phyloP scores from a whole-genome alignment of 768 basidiomycete genomes.

The Auricularia cornea region DNA sequence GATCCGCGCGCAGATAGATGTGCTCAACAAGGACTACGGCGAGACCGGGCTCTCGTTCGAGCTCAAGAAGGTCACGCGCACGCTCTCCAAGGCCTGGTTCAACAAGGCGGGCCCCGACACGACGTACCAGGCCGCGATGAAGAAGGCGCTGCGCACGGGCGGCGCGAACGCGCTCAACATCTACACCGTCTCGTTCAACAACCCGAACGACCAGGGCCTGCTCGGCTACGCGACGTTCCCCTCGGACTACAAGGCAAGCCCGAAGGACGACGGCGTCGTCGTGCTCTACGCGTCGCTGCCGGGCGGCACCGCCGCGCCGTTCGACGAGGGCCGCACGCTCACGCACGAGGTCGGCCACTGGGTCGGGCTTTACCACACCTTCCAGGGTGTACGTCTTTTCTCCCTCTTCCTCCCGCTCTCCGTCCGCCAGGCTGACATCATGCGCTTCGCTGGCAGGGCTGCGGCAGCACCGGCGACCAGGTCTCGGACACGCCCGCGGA shows the following conservation, averaged over 20 bases:
- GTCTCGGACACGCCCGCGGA: conserved; percentile 40
- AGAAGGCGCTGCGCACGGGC: conserved; percentile 36
- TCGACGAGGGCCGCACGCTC: conserved; percentile 5
- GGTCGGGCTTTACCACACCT: conserved; percentile 12
- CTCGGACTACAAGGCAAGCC: background rate
- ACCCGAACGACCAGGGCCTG: background rate
- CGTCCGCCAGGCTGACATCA: too few species aligned
- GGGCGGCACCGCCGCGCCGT: background rate
- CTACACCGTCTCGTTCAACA: conserved; percentile 27
- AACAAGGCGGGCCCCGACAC: conserved; percentile 30
- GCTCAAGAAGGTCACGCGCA: conserved; percentile 35
- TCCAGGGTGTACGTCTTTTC: conserved; percentile 1
- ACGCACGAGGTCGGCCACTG: conserved; percentile 16
- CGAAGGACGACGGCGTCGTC: background rate
- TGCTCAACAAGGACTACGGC: conserved; percentile 34
- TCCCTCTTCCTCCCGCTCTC: too few species aligned
- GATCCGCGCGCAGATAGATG: conserved; percentile 34
- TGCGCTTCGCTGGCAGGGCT: too few species aligned
- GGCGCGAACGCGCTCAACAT: conserved; percentile 35
- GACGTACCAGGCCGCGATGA: conserved; percentile 39
- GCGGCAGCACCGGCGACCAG: conserved; percentile 29
- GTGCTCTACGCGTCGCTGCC: conserved; percentile 1
- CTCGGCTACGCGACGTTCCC: background rate
- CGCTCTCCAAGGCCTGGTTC: conserved; percentile 41
- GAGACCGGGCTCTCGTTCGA: conserved; percentile 30